phyloP scores from a whole-genome alignment of 768 basidiomycete genomes.

The Lentinus tigrinus region DNA sequence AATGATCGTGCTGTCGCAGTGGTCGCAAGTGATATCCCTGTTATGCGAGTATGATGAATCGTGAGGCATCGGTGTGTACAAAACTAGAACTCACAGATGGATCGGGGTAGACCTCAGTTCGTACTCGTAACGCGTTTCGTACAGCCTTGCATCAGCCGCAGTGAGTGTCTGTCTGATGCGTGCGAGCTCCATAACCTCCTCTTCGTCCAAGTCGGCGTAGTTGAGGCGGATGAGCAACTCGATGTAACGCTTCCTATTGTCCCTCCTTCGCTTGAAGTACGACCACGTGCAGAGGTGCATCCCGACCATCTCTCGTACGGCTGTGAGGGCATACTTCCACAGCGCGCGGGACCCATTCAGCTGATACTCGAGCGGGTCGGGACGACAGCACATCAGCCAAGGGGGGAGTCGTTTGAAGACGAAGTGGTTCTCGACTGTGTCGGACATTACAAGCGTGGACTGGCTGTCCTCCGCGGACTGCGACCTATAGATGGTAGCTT shows the following conservation, averaged over 20 bases:
- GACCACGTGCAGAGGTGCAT: constrained; percentile 27
- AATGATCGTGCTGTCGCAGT: constrained; percentile 25
- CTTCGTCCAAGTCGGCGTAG: constrained; percentile 2
- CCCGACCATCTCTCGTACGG: constrained; percentile 19
- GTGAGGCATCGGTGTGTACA: background rate
- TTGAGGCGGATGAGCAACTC: constrained; percentile 27
- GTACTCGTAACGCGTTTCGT: constrained; percentile 17
- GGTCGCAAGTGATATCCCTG: constrained; percentile 24
- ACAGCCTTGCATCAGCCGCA: constrained; percentile 27
- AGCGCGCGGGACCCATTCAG: constrained; percentile 26
- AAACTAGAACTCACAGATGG: constrained; percentile 9
- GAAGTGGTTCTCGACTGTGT: constrained; percentile 10
- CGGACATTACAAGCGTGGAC: background rate
- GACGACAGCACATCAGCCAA: constrained; percentile 23
- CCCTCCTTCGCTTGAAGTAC: constrained; percentile 30
- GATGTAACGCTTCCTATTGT: constrained; percentile 24
- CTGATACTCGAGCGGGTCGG: constrained; percentile 22
- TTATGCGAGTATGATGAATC: background rate
- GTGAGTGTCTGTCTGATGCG: constrained; percentile 15
- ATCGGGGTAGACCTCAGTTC: constrained; percentile 17
- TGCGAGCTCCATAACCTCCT: constrained; percentile 20
- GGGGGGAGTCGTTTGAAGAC: constrained; percentile 26
- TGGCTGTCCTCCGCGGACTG: background rate
- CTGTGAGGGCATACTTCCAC: constrained; percentile 32
- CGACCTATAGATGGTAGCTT: background rate